Percentiles rank a stretch among this genome's conserved stretches.
phyloP scores from a whole-genome alignment of 2,329 filamentous ascomycete genomes.

The Aureobasidium uvarum region DNA sequence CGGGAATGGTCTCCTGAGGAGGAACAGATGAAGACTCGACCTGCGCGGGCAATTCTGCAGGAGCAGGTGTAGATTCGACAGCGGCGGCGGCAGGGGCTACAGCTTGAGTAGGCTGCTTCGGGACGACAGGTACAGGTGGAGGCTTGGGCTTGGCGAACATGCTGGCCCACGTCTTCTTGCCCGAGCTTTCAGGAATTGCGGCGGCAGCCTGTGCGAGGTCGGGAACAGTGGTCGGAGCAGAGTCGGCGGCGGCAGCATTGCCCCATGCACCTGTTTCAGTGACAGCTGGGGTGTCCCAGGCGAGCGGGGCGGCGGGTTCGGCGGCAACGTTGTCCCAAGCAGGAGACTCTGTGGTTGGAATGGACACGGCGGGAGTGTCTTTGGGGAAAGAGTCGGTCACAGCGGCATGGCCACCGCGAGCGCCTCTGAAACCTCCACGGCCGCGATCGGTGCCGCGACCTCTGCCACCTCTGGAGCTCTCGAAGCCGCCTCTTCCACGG shows the following conservation, averaged over 20 bases:
- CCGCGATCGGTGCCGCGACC: conserved; percentile 62
- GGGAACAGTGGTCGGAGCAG: conserved; percentile 35
- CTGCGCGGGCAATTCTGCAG: conserved; percentile 38
- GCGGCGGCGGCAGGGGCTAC: conserved; percentile 28
- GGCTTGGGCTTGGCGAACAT: conserved; percentile 52
- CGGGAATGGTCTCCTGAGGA: conserved; percentile 33
- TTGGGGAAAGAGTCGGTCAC: conserved; percentile 60
- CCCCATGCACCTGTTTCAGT: conserved; percentile 46
- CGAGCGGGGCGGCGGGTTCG: conserved; percentile 35
- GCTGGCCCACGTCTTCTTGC: conserved; percentile 56
- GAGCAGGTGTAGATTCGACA: conserved; percentile 15
- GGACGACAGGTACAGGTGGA: conserved; percentile 47
- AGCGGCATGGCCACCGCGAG: conserved; percentile 59
- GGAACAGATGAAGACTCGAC: conserved; percentile 32
- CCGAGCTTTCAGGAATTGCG: conserved; percentile 38
- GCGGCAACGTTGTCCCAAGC: conserved; percentile 56
- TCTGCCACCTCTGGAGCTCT: conserved; percentile 59
- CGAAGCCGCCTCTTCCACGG: conserved; percentile 46
- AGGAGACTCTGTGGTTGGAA: conserved; percentile 68
- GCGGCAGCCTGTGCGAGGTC: conserved; percentile 38
- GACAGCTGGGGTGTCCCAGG: conserved; percentile 33
- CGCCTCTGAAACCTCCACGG: conserved; percentile 54
- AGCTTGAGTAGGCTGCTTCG: conserved; percentile 39
- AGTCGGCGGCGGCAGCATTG: conserved; percentile 34
- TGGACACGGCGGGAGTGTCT: conserved; percentile 54